phyloP scores from a whole-genome alignment of 805 yeast species.

The Teunomyces lycoperdinae region DNA sequence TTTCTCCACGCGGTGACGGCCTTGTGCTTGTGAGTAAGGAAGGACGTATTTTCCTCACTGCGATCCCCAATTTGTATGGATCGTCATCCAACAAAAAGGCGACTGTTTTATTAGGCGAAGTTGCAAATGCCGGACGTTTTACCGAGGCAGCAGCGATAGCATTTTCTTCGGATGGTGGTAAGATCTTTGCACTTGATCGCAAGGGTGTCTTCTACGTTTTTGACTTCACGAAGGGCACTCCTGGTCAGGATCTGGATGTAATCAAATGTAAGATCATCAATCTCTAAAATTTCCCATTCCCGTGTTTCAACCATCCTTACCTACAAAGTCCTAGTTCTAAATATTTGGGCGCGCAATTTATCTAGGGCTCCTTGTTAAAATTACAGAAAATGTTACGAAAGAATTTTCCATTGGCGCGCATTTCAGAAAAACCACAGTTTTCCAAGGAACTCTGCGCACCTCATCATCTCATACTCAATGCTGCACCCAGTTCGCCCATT shows the following conservation, averaged over 20 bases:
- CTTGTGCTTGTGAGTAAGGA: slow-evolving; percentile 76
- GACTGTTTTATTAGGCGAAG: slow-evolving; percentile 71
- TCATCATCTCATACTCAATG: background rate
- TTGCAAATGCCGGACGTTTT: slow-evolving; percentile 67
- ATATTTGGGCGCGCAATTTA: too few species aligned
- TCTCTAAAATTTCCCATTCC: slow-evolving; percentile 4
- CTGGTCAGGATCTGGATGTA: slow-evolving; percentile 62
- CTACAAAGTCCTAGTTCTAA: too few species aligned
- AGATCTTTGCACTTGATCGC: slow-evolving; percentile 71
- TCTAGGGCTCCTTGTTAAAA: too few species aligned
- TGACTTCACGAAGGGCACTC: slow-evolving; percentile 85
- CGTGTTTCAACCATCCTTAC: too few species aligned
- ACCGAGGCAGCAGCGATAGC: slow-evolving; percentile 75
- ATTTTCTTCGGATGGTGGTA: slow-evolving; percentile 81
- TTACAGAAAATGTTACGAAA: background rate
- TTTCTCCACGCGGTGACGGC: slow-evolving; percentile 85
- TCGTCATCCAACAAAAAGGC: slow-evolving; percentile 36
- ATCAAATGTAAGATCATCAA: slow-evolving; percentile 62
- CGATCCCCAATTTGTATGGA: slow-evolving; percentile 48
- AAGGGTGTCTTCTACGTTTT: slow-evolving; percentile 76
- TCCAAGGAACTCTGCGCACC: background rate
- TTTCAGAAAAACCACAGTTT: background rate
- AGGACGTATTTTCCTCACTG: slow-evolving; percentile 70
- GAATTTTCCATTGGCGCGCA: background rate
- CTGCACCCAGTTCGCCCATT: slow-evolving; percentile 29